Conservation (phyloP, 1,284 basidiomycete species). For the Pyrrhoderma lamaoense region DNA sequence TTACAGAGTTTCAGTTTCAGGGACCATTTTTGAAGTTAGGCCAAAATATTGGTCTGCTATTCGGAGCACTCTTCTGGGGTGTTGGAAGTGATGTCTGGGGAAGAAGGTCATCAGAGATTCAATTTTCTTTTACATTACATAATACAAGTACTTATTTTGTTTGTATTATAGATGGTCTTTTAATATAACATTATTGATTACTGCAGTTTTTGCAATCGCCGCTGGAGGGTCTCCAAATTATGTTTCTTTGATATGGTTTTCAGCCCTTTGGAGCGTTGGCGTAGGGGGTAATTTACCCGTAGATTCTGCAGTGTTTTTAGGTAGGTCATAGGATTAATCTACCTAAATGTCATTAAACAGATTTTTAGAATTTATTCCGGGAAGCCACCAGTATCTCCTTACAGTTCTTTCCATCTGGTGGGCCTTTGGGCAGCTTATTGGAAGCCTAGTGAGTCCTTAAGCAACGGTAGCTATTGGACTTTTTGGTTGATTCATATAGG, state of each 20-base stretch:
- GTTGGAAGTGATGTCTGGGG: constrained; percentile 63
- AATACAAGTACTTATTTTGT: constrained; percentile 21
- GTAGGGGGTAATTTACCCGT: constrained; percentile 55
- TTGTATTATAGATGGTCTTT: constrained; percentile 44
- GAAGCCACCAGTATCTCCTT: constrained; percentile 59
- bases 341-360: too few relatives aligned
- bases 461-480: constrained; percentile 22
- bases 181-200: constrained; percentile 56
- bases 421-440: constrained; percentile 58
- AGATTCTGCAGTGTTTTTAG: constrained; percentile 58
- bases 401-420: constrained; percentile 68
- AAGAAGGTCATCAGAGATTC: constrained; percentile 31
- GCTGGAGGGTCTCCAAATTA: constrained; percentile 39
- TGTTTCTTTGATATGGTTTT: constrained; percentile 36
- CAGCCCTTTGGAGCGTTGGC: constrained; percentile 38
- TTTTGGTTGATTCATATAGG: constrained; percentile 17
- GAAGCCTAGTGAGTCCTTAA: constrained; percentile 43
- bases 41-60: constrained; percentile 52
- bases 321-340: constrained; percentile 25
- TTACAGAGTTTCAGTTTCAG: constrained; percentile 46
- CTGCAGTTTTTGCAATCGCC: constrained; percentile 47
- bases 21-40: constrained; percentile 49
- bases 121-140: neutral
- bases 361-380: constrained; percentile 54
- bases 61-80: constrained; percentile 60